phyloP scores from a whole-genome alignment of 768 basidiomycete species.

The Gymnopilus dilepis region DNA sequence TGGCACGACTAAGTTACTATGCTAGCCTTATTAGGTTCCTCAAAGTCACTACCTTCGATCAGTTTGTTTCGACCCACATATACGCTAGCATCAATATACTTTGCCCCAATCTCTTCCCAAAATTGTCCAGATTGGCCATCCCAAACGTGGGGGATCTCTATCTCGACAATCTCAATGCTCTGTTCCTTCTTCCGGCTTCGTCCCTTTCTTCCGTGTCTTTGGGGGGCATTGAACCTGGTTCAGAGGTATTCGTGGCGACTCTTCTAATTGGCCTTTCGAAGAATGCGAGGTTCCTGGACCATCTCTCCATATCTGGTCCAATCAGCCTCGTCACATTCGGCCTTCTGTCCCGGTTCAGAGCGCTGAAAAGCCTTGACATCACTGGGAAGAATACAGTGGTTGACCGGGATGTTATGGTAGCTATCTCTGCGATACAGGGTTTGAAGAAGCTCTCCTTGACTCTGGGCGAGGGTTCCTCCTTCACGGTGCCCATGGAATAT shows the following conservation, averaged over 20 bases:
- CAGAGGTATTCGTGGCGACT: not conserved
- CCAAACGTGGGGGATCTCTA: not conserved
- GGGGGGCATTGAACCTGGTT: not conserved
- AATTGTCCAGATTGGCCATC: not conserved
- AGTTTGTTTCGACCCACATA: slow-evolving; percentile 9
- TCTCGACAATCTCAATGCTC: not conserved
- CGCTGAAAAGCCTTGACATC: not conserved
- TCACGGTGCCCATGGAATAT: not conserved
- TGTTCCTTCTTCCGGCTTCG: not conserved
- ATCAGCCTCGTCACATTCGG: not conserved
- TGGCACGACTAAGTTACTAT: not conserved
- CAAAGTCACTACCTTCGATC: not conserved
- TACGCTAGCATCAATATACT: not conserved
- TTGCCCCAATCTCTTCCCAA: not conserved
- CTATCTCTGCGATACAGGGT: not conserved
- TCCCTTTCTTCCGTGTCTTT: not conserved
- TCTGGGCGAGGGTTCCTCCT: not conserved
- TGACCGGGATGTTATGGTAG: not conserved
- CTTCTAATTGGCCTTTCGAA: not conserved
- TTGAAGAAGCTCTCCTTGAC: not conserved
- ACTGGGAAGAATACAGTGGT: not conserved
- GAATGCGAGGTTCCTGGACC: not conserved
- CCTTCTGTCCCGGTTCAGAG: not conserved
- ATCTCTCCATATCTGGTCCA: not conserved
- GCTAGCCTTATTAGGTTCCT: not conserved